Evolutionary conservation across 73 alveolate genomes (phyloP).

Genomic region (Symbiodinium natans): DNA sequence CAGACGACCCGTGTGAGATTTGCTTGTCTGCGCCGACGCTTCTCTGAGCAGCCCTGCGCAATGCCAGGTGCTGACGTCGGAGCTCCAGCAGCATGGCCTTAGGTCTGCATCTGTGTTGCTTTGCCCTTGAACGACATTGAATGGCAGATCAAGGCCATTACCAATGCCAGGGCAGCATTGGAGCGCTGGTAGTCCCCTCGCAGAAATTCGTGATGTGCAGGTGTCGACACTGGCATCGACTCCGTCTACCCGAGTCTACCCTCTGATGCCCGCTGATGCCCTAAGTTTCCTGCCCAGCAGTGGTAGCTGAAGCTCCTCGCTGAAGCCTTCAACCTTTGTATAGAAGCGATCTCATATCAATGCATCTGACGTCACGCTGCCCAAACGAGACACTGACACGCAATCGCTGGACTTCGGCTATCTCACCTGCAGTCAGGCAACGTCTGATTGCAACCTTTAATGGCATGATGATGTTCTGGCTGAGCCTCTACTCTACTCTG

Average conservation of each 20-base stretch:
- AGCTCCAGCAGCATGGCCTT: slow-evolving; percentile 20
- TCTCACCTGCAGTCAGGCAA: neutral
- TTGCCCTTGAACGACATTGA: neutral
- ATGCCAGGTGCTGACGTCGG: neutral
- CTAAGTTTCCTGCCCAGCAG: neutral
- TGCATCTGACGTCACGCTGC: no score
- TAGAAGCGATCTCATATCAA: no score
- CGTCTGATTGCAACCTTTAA: neutral
- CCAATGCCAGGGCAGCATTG: neutral
- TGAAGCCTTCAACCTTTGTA: neutral
- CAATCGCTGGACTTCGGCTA: neutral
- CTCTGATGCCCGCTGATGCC: no score
- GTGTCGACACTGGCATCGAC: no score
- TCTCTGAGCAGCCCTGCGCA: neutral
- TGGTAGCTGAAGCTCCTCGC: neutral
- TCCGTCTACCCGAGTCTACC: no score
- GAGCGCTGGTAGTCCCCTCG: slow-evolving; percentile 15
- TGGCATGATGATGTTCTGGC: no score
- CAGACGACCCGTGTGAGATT: neutral
- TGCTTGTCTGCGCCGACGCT: neutral
- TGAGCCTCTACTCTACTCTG: no score
- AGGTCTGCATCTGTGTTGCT: neutral
- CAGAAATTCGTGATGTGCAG: no score
- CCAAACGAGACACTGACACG: no score
- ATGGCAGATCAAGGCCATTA: neutral